phyloP scores from a whole-genome alignment of 805 yeast genomes.

The Ogataea sp. region DNA sequence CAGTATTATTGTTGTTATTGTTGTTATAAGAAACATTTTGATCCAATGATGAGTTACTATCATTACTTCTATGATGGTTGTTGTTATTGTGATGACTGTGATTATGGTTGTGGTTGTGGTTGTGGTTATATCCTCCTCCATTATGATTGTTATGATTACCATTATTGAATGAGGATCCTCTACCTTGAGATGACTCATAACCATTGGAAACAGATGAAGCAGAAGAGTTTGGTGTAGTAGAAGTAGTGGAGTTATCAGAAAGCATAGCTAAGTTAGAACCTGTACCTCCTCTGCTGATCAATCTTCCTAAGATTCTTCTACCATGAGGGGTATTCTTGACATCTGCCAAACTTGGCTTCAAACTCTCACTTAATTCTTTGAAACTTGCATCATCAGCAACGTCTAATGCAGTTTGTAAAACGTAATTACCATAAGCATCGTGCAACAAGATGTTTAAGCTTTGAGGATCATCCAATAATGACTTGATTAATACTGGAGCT shows the following conservation, averaged over 20 bases:
- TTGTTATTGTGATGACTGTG: not conserved
- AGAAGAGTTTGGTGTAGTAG: too few species aligned
- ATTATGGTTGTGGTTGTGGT: not conserved
- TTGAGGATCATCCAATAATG: conserved; percentile 28
- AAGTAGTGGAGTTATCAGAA: conserved; percentile 3
- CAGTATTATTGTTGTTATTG: not conserved
- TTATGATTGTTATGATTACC: not conserved
- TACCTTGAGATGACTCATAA: not conserved
- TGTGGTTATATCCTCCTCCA: not conserved
- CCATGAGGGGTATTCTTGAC: conserved; percentile 93
- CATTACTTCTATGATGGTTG: too few species aligned
- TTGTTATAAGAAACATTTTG: not conserved
- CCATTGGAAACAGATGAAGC: conserved; percentile 2
- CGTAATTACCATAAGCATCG: conserved; percentile 55
- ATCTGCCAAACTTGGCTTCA: conserved; percentile 70
- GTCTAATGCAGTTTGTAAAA: conserved; percentile 50
- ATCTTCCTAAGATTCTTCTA: conserved; percentile 76
- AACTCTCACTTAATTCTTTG: conserved; percentile 42
- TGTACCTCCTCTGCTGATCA: conserved; percentile 25
- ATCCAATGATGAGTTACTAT: not conserved
- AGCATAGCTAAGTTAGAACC: too few species aligned
- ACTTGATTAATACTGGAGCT: conserved; percentile 35
- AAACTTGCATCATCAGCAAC: conserved; percentile 47
- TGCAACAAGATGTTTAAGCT: conserved; percentile 37
- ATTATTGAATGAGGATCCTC: not conserved